These are phyloP conservation scores for Vigna trinervia DNA, from an alignment of 306 rosid species.

Conservation along the genomic window DNA sequence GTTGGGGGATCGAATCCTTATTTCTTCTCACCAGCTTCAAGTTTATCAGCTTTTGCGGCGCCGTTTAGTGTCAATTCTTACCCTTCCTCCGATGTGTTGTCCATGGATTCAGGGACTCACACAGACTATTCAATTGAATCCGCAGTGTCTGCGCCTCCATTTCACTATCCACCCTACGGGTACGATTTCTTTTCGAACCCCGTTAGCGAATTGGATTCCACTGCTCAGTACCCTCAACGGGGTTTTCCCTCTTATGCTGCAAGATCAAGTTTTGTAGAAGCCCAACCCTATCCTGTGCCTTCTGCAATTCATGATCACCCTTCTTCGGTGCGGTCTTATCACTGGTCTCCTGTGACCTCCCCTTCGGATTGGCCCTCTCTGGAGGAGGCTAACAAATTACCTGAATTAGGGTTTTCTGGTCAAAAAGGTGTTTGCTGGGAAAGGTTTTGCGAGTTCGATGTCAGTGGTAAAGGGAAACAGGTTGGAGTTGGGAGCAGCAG, in stretches of 20 bases:
- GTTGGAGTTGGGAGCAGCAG: conserved; percentile 48
- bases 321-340: conserved; percentile 50
- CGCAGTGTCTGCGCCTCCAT: conserved; percentile 43
- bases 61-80: conserved; percentile 77
- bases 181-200: conserved; percentile 55
- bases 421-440: conserved; percentile 53
- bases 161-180: conserved; percentile 45
- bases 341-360: conserved; percentile 53
- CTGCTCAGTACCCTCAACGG: conserved; percentile 51
- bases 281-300: conserved; percentile 54
- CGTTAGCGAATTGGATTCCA: conserved; percentile 39
- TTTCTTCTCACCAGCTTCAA: conserved; percentile 59
- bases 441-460: conserved; percentile 53
- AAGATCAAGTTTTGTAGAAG: conserved; percentile 53
- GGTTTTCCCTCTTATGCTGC: conserved; percentile 45
- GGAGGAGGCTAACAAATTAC: conserved; percentile 43
- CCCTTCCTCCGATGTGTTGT: conserved; percentile 41
- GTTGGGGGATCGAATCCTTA: conserved; percentile 51
- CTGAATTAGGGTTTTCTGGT: conserved; percentile 46
- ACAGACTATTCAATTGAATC: conserved; percentile 58
- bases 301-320: conserved; percentile 45
- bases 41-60: conserved; percentile 77
- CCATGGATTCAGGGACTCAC: conserved; percentile 49
- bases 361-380: conserved; percentile 47
- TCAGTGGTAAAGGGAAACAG: conserved; percentile 48